Percentiles rank a stretch among this genome's conserved stretches.
Conservation (phyloP, 202 grass and related monocot genomes). For the Schoenoplectus triqueter region DNA sequence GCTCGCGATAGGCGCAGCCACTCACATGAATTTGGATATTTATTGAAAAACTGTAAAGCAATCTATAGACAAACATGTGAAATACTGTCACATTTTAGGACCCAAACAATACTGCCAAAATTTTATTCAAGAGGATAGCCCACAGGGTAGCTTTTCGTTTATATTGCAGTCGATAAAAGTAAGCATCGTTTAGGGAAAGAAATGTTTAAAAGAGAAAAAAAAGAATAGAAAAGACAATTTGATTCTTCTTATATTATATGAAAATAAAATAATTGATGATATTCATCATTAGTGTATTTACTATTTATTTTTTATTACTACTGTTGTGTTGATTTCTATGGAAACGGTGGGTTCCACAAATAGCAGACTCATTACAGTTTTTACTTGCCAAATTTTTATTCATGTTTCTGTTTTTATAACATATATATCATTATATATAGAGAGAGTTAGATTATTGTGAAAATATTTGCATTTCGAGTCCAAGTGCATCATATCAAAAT, state of each 20-base stretch:
- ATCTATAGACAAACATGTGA: slow-evolving; percentile 20
- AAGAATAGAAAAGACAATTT: not conserved
- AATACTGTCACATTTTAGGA: not conserved
- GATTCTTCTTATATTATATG: not conserved
- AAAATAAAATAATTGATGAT: not conserved
- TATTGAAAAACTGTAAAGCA: slow-evolving; percentile 13
- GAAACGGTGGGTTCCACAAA: not conserved
- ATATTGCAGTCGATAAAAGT: not conserved
- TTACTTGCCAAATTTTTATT: not conserved
- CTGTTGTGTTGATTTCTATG: not conserved
- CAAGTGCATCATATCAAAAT: too few species aligned
- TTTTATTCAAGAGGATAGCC: not conserved
- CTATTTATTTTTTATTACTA: not conserved
- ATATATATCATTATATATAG: not conserved
- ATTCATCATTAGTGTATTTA: not conserved
- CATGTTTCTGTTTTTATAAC: not conserved
- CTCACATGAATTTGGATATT: slow-evolving; percentile 37
- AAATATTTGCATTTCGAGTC: too few species aligned
- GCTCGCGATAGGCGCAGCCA: not conserved
- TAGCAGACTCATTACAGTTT: not conserved
- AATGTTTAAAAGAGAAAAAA: not conserved
- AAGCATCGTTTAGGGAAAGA: not conserved
- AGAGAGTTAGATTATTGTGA: too few species aligned
- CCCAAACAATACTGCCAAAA: not conserved
- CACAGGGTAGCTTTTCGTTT: not conserved